Evolutionary conservation across 495 filamentous ascomycete genomes (phyloP).

Genomic region (Trichoderma gamsii): DNA sequence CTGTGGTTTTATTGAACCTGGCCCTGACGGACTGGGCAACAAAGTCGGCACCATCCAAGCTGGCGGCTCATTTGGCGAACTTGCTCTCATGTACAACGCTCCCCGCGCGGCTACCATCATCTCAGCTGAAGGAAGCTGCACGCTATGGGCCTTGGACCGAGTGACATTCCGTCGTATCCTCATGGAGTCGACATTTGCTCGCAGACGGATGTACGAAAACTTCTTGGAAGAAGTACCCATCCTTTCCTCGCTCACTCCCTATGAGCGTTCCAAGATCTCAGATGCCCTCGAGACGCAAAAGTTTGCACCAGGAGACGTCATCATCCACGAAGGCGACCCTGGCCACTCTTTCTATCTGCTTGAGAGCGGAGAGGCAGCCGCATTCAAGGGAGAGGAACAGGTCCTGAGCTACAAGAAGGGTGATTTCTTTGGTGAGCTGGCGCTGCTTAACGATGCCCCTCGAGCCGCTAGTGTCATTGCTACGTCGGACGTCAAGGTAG

Average conservation of each 20-base stretch:
- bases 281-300: constrained; percentile 90
- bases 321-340: constrained; percentile 87
- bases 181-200: constrained; percentile 96
- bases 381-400: constrained; percentile 59
- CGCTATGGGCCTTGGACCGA: constrained; percentile 89
- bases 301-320: constrained; percentile 68
- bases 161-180: constrained; percentile 96
- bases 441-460: constrained; percentile 85
- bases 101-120: constrained; percentile 95
- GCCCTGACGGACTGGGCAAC: constrained; percentile 74
- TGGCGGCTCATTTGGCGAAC: constrained; percentile 93
- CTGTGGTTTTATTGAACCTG: constrained; percentile 71
- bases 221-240: constrained; percentile 96
- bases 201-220: constrained; percentile 91
- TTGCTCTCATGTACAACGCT: constrained; percentile 98
- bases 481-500: constrained; percentile 85
- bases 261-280: constrained; percentile 94
- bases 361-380: constrained; percentile 83
- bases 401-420: constrained; percentile 82
- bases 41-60: constrained; percentile 78
- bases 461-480: constrained; percentile 86
- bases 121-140: constrained; percentile 69
- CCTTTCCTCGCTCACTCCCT: constrained; percentile 74
- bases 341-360: constrained; percentile 91
- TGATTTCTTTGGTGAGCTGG: constrained; percentile 95